Percentiles rank a stretch among this genome's conserved stretches.
Evolutionary conservation across 805 yeast species (phyloP).

Genomic region (Ogataea polymorpha): DNA sequence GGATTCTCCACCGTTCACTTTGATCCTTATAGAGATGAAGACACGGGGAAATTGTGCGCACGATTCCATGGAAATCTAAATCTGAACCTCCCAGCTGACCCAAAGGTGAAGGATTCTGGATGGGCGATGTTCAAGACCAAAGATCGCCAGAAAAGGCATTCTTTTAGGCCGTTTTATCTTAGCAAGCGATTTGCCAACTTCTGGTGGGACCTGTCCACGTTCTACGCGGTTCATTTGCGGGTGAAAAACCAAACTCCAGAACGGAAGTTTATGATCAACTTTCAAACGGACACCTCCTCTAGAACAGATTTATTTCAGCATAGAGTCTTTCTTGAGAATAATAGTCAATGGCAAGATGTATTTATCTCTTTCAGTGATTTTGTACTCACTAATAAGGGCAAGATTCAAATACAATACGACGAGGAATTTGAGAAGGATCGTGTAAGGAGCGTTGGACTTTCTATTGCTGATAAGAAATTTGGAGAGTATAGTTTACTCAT

Average conservation of each 20-base stretch:
- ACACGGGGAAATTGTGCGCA: constrained; percentile 44
- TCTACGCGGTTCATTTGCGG: constrained; percentile 58
- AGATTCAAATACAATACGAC: constrained; percentile 49
- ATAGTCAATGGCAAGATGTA: constrained; percentile 71
- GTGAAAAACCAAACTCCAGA: constrained; percentile 59
- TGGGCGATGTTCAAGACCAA: constrained; percentile 83
- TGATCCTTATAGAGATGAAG: constrained; percentile 41
- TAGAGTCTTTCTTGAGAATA: constrained; percentile 62
- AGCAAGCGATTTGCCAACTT: constrained; percentile 35
- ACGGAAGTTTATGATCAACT: constrained; percentile 71
- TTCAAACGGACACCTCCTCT: constrained; percentile 77
- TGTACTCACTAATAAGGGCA: constrained; percentile 81
- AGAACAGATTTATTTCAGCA: constrained; percentile 82
- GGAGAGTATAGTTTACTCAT: constrained; percentile 72
- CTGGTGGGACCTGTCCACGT: constrained; percentile 72
- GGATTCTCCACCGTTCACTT: constrained; percentile 60
- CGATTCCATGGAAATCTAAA: constrained; percentile 68
- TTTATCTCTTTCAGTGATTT: constrained; percentile 74
- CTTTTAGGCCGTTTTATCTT: constrained; percentile 41
- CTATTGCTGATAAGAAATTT: constrained; percentile 70
- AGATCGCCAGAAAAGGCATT: constrained; percentile 48
- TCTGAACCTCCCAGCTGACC: constrained; percentile 62
- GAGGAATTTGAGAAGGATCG: constrained; percentile 57
- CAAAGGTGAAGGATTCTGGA: constrained; percentile 62
- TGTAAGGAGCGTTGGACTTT: constrained; percentile 72